phyloP scores from a whole-genome alignment of 2,329 filamentous ascomycete species.

The Colletotrichum abscissum region DNA sequence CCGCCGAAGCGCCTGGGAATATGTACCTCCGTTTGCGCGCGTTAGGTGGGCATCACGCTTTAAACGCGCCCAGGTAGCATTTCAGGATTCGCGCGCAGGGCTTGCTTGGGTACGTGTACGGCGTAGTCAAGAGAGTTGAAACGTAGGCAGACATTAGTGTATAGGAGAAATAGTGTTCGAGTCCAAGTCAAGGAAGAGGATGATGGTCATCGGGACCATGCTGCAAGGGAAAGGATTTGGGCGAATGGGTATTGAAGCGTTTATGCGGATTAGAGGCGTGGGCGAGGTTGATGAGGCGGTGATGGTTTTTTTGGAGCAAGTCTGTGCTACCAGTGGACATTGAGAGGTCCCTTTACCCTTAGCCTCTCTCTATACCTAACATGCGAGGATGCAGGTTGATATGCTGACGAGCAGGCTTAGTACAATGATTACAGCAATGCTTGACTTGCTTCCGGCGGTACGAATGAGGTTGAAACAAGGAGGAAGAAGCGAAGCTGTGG shows the following conservation, averaged over 20 bases:
- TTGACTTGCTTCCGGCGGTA: too few relatives aligned
- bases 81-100: not conserved
- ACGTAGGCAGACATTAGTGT: not conserved
- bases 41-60: not conserved
- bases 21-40: not conserved
- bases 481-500: too few relatives aligned
- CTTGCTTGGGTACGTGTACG: constrained; percentile 4
- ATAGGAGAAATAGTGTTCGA: not conserved
- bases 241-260: constrained; percentile 1
- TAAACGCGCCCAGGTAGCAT: not conserved
- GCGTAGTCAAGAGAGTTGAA: not conserved
- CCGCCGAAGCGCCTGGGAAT: not conserved
- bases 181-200: too few relatives aligned
- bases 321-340: not conserved
- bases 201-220: not conserved
- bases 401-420: too few relatives aligned
- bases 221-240: not conserved
- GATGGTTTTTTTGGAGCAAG: not conserved
- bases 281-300: not conserved
- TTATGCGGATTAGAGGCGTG: constrained; percentile 24
- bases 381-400: not conserved
- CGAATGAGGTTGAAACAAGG: too few relatives aligned
- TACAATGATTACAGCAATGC: too few relatives aligned
- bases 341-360: not conserved
- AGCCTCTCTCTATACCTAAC: too few relatives aligned